Conservation (phyloP, 2,329 filamentous ascomycete genomes). For the Ophiosphaerella korrae region DNA sequence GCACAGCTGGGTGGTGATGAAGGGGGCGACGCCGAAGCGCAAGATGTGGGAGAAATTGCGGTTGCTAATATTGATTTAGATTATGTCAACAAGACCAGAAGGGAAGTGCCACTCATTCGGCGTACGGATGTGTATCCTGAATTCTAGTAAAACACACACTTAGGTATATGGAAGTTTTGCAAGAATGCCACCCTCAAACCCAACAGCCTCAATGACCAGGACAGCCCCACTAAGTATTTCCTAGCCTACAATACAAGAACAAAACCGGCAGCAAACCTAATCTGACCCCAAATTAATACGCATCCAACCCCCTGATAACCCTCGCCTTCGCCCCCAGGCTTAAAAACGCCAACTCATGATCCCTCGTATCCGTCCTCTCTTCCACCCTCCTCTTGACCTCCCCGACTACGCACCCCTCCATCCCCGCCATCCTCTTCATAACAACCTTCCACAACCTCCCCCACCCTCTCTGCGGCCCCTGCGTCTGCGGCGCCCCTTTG, state of each 20-base stretch:
- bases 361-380: constrained; percentile 15
- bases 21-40: constrained; percentile 41
- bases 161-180: too few species aligned
- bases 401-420: constrained; percentile 18
- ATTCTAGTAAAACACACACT: constrained; percentile 8
- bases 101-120: constrained; percentile 62
- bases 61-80: constrained; percentile 61
- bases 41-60: constrained; percentile 47
- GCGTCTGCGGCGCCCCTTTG: constrained; percentile 27
- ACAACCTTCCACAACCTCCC: constrained; percentile 31
- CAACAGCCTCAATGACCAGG: too few species aligned
- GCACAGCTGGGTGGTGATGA: constrained; percentile 65
- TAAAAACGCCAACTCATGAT: constrained; percentile 32
- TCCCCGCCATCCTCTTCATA: constrained; percentile 31
- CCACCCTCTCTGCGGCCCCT: constrained; percentile 27
- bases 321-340: constrained; percentile 30
- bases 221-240: too few species aligned
- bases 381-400: constrained; percentile 28
- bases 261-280: too few species aligned
- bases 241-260: too few species aligned
- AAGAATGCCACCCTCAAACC: too few species aligned
- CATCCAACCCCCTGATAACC: constrained; percentile 28
- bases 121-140: constrained; percentile 54
- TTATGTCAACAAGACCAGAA: constrained; percentile 58
- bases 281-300: constrained; percentile 2